Conservation (phyloP, 768 basidiomycete genomes). For the Tylopilus vinaceipallidus region DNA sequence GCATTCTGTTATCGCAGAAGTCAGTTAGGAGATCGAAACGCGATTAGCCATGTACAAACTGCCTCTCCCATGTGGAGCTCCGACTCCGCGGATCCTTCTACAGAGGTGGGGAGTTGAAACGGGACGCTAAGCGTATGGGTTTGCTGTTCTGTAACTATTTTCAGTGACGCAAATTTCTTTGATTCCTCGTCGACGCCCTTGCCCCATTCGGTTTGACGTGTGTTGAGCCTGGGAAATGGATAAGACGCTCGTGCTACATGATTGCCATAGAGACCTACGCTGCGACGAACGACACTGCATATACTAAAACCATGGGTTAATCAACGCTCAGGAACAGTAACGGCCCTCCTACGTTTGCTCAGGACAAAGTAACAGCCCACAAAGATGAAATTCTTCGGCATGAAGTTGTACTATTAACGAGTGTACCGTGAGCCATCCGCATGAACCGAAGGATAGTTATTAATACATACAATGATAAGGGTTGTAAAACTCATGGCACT, state of each 20-base stretch:
- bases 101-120: background rate
- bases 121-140: slow-evolving; percentile 1
- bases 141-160: slow-evolving; percentile 17
- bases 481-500: slow-evolving; percentile 42
- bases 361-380: slow-evolving; percentile 61
- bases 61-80: background rate
- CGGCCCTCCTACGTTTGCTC: slow-evolving; percentile 52
- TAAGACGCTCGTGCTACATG: background rate
- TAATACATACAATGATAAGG: slow-evolving; percentile 48
- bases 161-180: slow-evolving; percentile 26
- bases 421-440: background rate
- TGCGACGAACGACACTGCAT: slow-evolving; percentile 63
- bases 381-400: slow-evolving; percentile 57
- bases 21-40: background rate
- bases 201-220: slow-evolving; percentile 51
- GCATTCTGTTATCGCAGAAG: background rate
- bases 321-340: background rate
- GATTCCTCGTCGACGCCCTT: slow-evolving; percentile 49
- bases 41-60: slow-evolving; percentile 5
- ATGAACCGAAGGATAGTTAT: background rate
- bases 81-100: background rate
- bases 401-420: slow-evolving; percentile 49
- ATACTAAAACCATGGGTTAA: slow-evolving; percentile 39
- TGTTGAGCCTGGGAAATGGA: slow-evolving; percentile 50
- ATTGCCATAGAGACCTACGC: slow-evolving; percentile 41